Conservation (phyloP, 176 grass and related monocot species). For the Aegilops tauschii region DNA sequence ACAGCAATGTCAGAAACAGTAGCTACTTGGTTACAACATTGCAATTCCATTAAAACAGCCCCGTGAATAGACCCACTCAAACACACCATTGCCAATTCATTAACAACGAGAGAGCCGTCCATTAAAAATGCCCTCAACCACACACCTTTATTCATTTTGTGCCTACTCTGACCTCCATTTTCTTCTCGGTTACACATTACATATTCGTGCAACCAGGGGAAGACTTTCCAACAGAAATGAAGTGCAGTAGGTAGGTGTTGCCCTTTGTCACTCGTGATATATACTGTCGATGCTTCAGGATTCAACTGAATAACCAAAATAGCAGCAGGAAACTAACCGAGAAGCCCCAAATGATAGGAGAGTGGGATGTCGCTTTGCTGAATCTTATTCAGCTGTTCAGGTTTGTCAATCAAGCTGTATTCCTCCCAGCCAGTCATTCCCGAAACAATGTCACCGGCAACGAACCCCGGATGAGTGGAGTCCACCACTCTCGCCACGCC, state of each 20-base stretch:
- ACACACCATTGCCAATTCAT: not conserved
- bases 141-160: not conserved
- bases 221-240: not conserved
- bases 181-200: not conserved
- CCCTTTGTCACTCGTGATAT: not conserved
- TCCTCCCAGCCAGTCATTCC: slow-evolving; percentile 93
- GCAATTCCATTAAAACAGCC: too few species aligned
- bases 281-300: not conserved
- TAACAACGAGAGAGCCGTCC: too few species aligned
- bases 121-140: not conserved
- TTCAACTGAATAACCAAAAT: not conserved
- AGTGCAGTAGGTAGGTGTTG: too few species aligned
- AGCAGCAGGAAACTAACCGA: slow-evolving; percentile 37
- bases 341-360: slow-evolving; percentile 75
- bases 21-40: not conserved
- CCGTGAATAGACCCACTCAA: not conserved
- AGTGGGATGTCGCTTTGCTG: slow-evolving; percentile 52
- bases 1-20: not conserved
- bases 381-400: slow-evolving; percentile 64
- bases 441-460: slow-evolving; percentile 52
- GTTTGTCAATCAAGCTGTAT: slow-evolving; percentile 57
- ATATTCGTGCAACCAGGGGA: not conserved
- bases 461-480: slow-evolving; percentile 59
- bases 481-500: slow-evolving; percentile 68
- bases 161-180: not conserved